Evolutionary conservation across 2,329 filamentous ascomycete species (phyloP).

Genomic region (Fusarium sp.): DNA sequence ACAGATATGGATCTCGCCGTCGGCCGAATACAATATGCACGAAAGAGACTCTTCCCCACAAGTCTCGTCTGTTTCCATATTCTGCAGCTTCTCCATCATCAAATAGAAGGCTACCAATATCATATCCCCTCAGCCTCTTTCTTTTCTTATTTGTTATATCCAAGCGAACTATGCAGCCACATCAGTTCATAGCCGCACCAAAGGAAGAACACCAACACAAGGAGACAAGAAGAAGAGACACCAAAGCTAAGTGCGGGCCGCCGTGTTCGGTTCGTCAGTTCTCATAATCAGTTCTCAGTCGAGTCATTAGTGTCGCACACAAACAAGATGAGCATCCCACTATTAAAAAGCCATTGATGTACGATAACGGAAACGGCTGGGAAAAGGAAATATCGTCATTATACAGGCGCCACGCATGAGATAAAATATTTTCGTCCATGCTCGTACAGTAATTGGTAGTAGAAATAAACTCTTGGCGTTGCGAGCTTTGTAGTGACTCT

Average conservation of each 20-base stretch:
- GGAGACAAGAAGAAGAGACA: not conserved
- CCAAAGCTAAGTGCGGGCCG: not conserved
- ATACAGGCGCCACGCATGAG: not conserved
- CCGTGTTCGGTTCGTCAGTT: not conserved
- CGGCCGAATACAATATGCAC: conserved; percentile 5
- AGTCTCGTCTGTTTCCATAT: not conserved
- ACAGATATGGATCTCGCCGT: conserved; percentile 7
- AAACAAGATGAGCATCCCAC: not conserved
- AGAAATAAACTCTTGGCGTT: not conserved
- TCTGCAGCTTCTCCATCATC: not conserved
- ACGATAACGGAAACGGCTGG: not conserved
- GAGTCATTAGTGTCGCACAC: not conserved
- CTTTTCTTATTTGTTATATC: not conserved
- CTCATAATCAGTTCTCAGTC: not conserved
- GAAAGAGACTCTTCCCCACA: conserved; percentile 10
- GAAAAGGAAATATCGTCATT: conserved; percentile 1
- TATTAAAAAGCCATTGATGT: not conserved
- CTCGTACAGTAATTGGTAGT: not conserved
- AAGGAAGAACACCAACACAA: not conserved
- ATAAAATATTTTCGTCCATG: not conserved
- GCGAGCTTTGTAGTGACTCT: not conserved
- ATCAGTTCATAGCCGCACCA: not conserved
- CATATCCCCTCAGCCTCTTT: not conserved
- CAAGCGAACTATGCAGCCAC: conserved; percentile 5
- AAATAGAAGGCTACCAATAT: not conserved